phyloP scores from a whole-genome alignment of 495 filamentous ascomycete genomes.

The Penicillium pancosmium region DNA sequence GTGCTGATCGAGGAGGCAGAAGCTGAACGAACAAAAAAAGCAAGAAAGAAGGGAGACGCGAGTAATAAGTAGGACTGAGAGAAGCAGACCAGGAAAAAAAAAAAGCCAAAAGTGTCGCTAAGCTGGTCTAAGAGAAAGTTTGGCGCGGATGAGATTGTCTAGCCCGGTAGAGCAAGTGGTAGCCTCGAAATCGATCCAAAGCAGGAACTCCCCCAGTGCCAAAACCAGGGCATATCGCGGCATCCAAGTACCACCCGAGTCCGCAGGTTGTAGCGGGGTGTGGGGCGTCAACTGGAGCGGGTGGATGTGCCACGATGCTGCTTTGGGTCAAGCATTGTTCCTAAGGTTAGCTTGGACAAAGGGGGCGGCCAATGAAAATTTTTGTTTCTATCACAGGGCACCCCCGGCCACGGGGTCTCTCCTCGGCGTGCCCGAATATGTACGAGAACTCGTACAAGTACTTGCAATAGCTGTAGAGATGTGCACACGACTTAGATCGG shows the following conservation, averaged over 20 bases:
- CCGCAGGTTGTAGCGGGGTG: not conserved
- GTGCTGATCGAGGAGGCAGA: not conserved
- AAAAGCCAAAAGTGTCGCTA: not conserved
- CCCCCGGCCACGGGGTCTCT: constrained; percentile 1
- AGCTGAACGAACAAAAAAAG: not conserved
- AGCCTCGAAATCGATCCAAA: not conserved
- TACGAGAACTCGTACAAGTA: not conserved
- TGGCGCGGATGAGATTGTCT: not conserved
- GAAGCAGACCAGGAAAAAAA: not conserved
- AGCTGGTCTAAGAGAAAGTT: not conserved
- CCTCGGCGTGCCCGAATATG: not conserved
- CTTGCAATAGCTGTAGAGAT: not conserved
- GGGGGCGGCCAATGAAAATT: constrained; percentile 11
- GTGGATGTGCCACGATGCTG: not conserved
- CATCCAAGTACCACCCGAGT: not conserved
- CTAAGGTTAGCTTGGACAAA: constrained; percentile 1
- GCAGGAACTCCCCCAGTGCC: not conserved
- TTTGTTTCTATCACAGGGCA: constrained; percentile 8
- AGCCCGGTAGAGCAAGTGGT: constrained; percentile 12
- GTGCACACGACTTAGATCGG: not conserved
- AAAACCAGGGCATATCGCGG: not conserved
- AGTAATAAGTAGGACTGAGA: not conserved
- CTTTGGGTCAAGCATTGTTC: constrained; percentile 3
- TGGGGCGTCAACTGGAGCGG: not conserved
- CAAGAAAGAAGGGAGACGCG: not conserved